Conservation (phyloP, 495 filamentous ascomycete genomes). For the Penicillium paxilli region DNA sequence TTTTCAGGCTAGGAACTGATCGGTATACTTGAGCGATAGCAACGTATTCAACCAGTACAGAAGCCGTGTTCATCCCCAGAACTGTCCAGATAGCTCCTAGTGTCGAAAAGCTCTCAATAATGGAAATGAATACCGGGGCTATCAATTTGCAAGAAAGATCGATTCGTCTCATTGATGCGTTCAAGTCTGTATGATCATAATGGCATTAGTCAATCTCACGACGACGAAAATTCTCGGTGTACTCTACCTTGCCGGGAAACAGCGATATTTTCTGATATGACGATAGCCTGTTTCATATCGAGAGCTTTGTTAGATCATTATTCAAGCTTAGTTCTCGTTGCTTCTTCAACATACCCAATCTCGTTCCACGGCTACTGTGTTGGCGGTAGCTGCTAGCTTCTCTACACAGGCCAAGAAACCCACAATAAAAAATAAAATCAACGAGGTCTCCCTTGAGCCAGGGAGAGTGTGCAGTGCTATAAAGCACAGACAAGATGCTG, state of each 20-base stretch:
- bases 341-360: constrained; percentile 55
- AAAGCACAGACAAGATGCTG: constrained; percentile 36
- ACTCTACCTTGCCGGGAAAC: constrained; percentile 34
- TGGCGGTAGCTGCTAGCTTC: constrained; percentile 53
- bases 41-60: constrained; percentile 56
- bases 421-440: constrained; percentile 41
- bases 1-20: constrained; percentile 37
- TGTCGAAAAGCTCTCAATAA: constrained; percentile 48
- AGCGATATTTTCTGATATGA: constrained; percentile 40
- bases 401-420: constrained; percentile 57
- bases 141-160: constrained; percentile 72
- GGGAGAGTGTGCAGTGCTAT: constrained; percentile 14
- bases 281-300: constrained; percentile 44
- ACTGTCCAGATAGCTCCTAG: constrained; percentile 50
- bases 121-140: constrained; percentile 58
- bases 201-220: neutral
- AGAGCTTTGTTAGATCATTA: too few relatives aligned
- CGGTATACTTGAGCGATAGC: constrained; percentile 54
- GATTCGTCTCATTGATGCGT: constrained; percentile 68
- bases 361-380: constrained; percentile 63
- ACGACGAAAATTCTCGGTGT: neutral
- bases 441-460: constrained; percentile 14
- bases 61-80: constrained; percentile 35
- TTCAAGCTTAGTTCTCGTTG: too few relatives aligned
- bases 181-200: constrained; percentile 36